phyloP scores from a whole-genome alignment of 495 filamentous ascomycete species.

The Trichoderma orchidacearum region DNA sequence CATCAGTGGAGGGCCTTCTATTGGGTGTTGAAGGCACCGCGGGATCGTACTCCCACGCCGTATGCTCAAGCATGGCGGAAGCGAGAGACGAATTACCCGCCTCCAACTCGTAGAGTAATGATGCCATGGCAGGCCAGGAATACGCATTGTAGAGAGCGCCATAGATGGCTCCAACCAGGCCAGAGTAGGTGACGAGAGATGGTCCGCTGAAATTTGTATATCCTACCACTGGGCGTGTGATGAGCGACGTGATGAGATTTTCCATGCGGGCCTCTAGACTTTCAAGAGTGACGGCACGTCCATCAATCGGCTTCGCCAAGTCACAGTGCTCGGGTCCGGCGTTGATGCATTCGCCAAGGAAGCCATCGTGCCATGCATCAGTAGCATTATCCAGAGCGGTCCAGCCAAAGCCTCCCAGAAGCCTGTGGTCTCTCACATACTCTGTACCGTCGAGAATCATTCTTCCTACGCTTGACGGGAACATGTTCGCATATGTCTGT shows the following conservation, averaged over 20 bases:
- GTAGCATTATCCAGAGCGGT: slow-evolving; percentile 32
- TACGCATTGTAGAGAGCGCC: slow-evolving; percentile 23
- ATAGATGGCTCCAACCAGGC: slow-evolving; percentile 21
- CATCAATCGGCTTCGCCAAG: slow-evolving; percentile 17
- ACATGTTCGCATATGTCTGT: slow-evolving; percentile 38
- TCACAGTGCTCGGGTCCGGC: slow-evolving; percentile 28
- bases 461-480: slow-evolving; percentile 30
- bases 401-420: slow-evolving; percentile 29
- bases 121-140: slow-evolving; percentile 25
- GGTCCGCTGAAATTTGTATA: slow-evolving; percentile 22
- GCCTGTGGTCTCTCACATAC: slow-evolving; percentile 33
- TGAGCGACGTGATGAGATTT: slow-evolving; percentile 18
- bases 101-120: slow-evolving; percentile 26
- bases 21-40: slow-evolving; percentile 13
- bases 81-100: slow-evolving; percentile 26
- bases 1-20: slow-evolving; percentile 13
- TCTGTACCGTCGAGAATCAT: slow-evolving; percentile 36
- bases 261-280: slow-evolving; percentile 22
- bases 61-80: slow-evolving; percentile 15
- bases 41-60: slow-evolving; percentile 25
- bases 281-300: slow-evolving; percentile 15
- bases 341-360: slow-evolving; percentile 31
- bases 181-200: slow-evolving; percentile 27
- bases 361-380: slow-evolving; percentile 32
- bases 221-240: slow-evolving; percentile 16